Conservation (phyloP, 345 rosid species). For the Corymbia maculata region DNA sequence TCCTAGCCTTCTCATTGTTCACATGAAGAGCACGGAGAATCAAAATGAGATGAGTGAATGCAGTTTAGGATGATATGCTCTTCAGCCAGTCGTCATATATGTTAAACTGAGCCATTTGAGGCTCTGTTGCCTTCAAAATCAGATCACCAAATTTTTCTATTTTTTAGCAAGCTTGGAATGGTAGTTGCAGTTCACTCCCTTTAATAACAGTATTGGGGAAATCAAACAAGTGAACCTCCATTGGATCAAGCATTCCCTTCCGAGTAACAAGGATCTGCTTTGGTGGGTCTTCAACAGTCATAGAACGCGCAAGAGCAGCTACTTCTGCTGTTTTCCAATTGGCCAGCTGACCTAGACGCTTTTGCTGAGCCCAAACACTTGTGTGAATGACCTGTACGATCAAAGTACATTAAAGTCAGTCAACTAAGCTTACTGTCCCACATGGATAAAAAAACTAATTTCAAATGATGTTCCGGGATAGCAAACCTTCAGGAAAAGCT, state of each 20-base stretch:
- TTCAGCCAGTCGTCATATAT: conserved; percentile 99
- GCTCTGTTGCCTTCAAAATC: conserved; percentile 91
- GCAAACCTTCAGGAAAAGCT: conserved; percentile 80
- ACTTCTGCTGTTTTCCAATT: conserved; percentile 99
- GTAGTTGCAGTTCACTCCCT: conserved; percentile 98
- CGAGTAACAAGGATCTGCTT: conserved; percentile 96
- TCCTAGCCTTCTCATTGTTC: conserved; percentile 98
- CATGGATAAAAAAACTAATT: background rate
- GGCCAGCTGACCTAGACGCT: conserved; percentile 98
- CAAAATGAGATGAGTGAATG: conserved; percentile 92
- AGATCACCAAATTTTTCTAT: conserved; percentile 97
- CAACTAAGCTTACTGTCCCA: background rate
- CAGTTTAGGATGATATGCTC: conserved; percentile 96
- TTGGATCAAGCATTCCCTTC: conserved; percentile 97
- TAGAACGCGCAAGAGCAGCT: conserved; percentile 98
- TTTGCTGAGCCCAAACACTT: conserved; percentile 99
- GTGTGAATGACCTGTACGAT: conserved; percentile 83
- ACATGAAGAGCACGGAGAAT: conserved; percentile 99
- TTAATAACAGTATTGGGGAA: conserved; percentile 98
- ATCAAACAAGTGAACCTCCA: conserved; percentile 96
- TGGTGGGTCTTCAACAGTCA: conserved; percentile 98
- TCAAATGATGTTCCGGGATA: background rate
- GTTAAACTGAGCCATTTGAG: conserved; percentile 93
- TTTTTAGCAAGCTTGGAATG: conserved; percentile 98
- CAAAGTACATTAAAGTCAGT: background rate